phyloP scores from a whole-genome alignment of 148 eudicot species.

The Camellia lanceoleosa region DNA sequence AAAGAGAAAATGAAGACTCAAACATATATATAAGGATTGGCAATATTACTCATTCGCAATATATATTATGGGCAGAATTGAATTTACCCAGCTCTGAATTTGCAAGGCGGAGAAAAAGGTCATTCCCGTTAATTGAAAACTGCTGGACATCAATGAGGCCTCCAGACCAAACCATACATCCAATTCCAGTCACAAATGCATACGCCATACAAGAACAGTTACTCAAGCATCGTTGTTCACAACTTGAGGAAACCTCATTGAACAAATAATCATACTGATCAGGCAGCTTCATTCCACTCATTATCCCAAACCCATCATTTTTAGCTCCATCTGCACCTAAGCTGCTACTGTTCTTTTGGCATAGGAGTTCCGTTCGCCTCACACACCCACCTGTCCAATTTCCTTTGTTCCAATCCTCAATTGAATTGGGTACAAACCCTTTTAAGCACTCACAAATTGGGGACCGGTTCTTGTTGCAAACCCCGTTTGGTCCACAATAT shows the following conservation, averaged over 20 bases:
- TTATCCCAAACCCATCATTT: slow-evolving; percentile 38
- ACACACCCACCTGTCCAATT: slow-evolving; percentile 15
- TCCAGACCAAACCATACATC: slow-evolving; percentile 43
- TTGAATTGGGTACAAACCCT: slow-evolving; percentile 16
- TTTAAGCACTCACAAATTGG: slow-evolving; percentile 8
- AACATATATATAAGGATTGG: background rate
- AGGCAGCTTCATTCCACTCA: slow-evolving; percentile 35
- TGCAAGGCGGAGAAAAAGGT: slow-evolving; percentile 18
- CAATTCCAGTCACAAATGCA: slow-evolving; percentile 29
- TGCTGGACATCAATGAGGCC: slow-evolving; percentile 27
- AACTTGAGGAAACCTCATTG: slow-evolving; percentile 10
- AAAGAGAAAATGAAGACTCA: background rate
- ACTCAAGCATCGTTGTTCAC: slow-evolving; percentile 24
- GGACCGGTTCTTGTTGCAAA: background rate
- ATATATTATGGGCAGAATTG: background rate
- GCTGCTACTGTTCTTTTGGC: slow-evolving; percentile 19
- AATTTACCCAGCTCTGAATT: slow-evolving; percentile 15
- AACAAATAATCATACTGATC: slow-evolving; percentile 13
- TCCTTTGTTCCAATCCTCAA: slow-evolving; percentile 11
- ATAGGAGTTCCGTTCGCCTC: slow-evolving; percentile 22
- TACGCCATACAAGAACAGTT: slow-evolving; percentile 44
- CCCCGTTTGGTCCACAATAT: slow-evolving; percentile 15
- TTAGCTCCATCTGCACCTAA: background rate
- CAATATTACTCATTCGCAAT: background rate
- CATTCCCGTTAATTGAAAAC: slow-evolving; percentile 12